A percentile compares a stretch with the other conserved stretches of the same genome.
phyloP scores from a whole-genome alignment of 1,139 yeast genomes.

The Saccharomyces hybrid region DNA sequence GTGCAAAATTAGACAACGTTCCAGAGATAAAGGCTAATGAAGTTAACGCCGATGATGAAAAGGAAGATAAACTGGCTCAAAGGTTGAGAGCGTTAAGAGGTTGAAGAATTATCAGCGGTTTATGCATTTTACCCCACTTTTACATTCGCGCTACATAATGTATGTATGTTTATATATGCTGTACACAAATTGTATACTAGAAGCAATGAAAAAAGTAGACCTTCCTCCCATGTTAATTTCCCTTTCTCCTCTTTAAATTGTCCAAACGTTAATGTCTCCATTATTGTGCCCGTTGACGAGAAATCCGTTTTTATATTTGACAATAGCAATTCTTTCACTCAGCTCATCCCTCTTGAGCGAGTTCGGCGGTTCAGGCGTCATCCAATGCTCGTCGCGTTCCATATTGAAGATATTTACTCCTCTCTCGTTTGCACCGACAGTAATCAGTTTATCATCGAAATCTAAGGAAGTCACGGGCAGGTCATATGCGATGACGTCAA shows the following conservation, averaged over 20 bases:
- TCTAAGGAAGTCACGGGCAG: conserved; percentile 45
- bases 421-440: background rate
- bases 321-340: background rate
- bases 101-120: conserved; percentile 6
- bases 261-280: background rate
- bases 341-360: background rate
- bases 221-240: background rate
- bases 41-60: conserved; percentile 54
- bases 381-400: background rate
- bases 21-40: conserved; percentile 30
- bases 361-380: background rate
- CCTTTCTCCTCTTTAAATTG: background rate
- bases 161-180: background rate
- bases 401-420: background rate
- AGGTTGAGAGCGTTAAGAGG: conserved; percentile 72
- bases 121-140: background rate
- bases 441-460: conserved; percentile 35
- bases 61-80: conserved; percentile 83
- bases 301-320: background rate
- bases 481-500: conserved; percentile 53
- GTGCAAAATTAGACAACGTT: conserved; percentile 50
- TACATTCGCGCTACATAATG: background rate
- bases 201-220: background rate
- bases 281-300: background rate
- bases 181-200: background rate